A percentile compares a stretch with the other conserved stretches of the same genome.
Evolutionary conservation across 768 basidiomycete genomes (phyloP).

Genomic region (Boletus tomentosulus): DNA sequence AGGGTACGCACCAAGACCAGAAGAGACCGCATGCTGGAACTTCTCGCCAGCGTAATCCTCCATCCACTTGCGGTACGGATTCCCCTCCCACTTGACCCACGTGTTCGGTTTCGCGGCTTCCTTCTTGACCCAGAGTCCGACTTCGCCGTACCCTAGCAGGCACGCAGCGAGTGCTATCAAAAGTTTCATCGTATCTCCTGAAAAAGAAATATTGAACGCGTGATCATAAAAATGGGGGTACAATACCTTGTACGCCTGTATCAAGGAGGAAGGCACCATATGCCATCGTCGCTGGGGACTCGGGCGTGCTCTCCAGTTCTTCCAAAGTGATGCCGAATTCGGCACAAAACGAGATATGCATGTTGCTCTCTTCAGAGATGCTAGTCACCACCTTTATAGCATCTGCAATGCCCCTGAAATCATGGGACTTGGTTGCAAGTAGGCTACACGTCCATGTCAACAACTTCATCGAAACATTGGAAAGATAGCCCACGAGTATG

Average conservation of each 20-base stretch:
- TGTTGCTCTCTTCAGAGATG: conserved; percentile 64
- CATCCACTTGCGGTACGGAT: conserved; percentile 74
- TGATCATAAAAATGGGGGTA: background rate
- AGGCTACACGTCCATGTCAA: conserved; percentile 39
- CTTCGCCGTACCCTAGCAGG: conserved; percentile 88
- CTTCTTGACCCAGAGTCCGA: conserved; percentile 77
- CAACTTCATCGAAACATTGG: background rate
- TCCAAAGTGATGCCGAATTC: conserved; percentile 61
- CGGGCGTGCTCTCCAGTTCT: conserved; percentile 58
- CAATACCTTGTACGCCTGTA: conserved; percentile 60
- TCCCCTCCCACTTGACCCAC: conserved; percentile 60
- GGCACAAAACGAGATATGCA: conserved; percentile 69
- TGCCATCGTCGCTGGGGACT: conserved; percentile 70
- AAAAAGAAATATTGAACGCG: background rate
- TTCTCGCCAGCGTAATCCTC: conserved; percentile 71
- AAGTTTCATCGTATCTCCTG: conserved; percentile 67
- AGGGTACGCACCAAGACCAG: conserved; percentile 60
- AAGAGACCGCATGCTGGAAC: conserved; percentile 69
- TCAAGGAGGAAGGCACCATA: conserved; percentile 88
- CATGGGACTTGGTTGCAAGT: conserved; percentile 71
- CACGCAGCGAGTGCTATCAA: conserved; percentile 84
- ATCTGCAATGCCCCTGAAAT: conserved; percentile 56
- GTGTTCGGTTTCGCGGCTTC: conserved; percentile 40
- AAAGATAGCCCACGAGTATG: conserved; percentile 53
- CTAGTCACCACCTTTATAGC: conserved; percentile 62